Conservation (phyloP, 2,329 filamentous ascomycete genomes). For the Clonostachys rosea region DNA sequence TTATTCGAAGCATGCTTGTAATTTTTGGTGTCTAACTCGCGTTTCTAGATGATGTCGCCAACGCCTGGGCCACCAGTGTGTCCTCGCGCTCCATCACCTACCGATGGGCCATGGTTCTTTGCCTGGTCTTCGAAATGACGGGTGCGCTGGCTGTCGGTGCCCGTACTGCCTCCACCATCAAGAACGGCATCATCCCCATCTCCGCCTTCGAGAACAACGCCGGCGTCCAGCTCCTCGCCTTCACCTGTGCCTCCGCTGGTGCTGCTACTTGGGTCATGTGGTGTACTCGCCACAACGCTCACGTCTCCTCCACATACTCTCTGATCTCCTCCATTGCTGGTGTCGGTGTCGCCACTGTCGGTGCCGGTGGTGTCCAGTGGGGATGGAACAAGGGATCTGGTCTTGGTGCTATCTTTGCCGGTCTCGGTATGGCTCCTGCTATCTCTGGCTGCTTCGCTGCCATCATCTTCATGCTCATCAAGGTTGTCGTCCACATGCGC, state of each 20-base stretch:
- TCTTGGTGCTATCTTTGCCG: slow-evolving; percentile 67
- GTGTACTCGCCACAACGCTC: slow-evolving; percentile 69
- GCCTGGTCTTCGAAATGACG: slow-evolving; percentile 62
- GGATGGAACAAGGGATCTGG: slow-evolving; percentile 66
- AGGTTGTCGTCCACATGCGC: slow-evolving; percentile 65
- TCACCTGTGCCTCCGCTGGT: slow-evolving; percentile 58
- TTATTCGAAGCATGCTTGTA: neutral
- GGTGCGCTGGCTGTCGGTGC: slow-evolving; percentile 65
- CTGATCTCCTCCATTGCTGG: slow-evolving; percentile 65
- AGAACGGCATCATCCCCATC: slow-evolving; percentile 68
- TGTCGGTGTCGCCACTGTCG: slow-evolving; percentile 64
- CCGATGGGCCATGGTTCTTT: slow-evolving; percentile 62
- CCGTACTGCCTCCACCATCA: slow-evolving; percentile 72
- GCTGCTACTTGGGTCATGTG: slow-evolving; percentile 75
- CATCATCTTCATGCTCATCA: slow-evolving; percentile 69
- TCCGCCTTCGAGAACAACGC: slow-evolving; percentile 54
- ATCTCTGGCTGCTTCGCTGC: slow-evolving; percentile 63
- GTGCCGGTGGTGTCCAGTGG: slow-evolving; percentile 59
- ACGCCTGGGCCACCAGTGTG: slow-evolving; percentile 76
- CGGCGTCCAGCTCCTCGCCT: slow-evolving; percentile 64
- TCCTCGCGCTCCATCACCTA: slow-evolving; percentile 74
- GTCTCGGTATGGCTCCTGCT: slow-evolving; percentile 64
- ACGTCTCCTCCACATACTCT: slow-evolving; percentile 70
- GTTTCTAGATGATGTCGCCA: slow-evolving; percentile 70
- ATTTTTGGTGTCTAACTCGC: too few relatives aligned